Evolutionary conservation across 1,284 basidiomycete species (phyloP).

Genomic region (Sporisorium scitamineum): DNA sequence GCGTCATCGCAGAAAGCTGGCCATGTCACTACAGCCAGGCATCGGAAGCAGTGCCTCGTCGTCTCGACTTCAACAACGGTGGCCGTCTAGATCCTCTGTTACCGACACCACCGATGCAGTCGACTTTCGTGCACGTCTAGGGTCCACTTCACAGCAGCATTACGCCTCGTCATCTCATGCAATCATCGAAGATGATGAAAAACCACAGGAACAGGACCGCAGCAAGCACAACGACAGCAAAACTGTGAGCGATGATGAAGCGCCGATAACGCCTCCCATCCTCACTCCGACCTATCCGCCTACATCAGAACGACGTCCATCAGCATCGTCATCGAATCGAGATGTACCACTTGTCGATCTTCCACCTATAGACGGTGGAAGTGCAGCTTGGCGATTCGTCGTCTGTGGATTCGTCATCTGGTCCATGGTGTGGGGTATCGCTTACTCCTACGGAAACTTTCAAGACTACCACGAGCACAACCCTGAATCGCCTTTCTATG

Average conservation of each 20-base stretch:
- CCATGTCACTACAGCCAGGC: constrained; percentile 13
- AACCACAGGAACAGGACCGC: constrained; percentile 10
- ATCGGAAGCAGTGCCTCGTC: constrained; percentile 1
- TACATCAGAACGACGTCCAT: constrained; percentile 6
- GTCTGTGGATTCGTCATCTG: constrained; percentile 25
- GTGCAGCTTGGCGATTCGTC: constrained; percentile 36
- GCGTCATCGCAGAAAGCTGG: neutral
- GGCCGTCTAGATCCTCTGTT: constrained; percentile 21
- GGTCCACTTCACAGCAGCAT: constrained; percentile 1
- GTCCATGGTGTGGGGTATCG: constrained; percentile 50
- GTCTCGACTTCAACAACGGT: constrained; percentile 19
- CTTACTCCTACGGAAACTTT: constrained; percentile 59
- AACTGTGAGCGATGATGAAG: constrained; percentile 20
- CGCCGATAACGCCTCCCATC: constrained; percentile 18
- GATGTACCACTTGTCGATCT: neutral
- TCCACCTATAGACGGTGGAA: constrained; percentile 23
- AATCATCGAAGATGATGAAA: constrained; percentile 21
- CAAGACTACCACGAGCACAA: constrained; percentile 61
- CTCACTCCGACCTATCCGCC: constrained; percentile 24
- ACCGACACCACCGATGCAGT: constrained; percentile 19
- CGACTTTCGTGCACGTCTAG: constrained; percentile 22
- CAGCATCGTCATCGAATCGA: neutral
- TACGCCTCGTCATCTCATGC: constrained; percentile 1
- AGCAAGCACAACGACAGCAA: constrained; percentile 26
- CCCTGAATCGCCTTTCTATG: constrained; percentile 42